Evolutionary conservation across 768 basidiomycete species (phyloP).

Genomic region (Russula sp.): DNA sequence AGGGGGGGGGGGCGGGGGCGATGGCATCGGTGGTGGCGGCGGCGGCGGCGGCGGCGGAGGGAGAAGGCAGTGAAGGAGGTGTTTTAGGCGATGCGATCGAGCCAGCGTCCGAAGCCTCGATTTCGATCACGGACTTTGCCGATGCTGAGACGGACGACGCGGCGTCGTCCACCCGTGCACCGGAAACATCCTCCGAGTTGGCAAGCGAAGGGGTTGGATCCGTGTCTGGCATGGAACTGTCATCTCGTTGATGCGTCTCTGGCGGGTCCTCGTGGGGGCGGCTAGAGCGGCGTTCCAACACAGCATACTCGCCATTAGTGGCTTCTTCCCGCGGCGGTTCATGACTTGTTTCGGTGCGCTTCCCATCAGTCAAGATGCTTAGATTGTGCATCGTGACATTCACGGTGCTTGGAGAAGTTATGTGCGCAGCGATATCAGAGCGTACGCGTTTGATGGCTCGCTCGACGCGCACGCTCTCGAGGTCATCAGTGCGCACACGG

Average conservation of each 20-base stretch:
- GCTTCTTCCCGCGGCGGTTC: conserved; percentile 3
- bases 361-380: conserved; percentile 10
- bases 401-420: conserved; percentile 30
- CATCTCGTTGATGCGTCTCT: conserved; percentile 16
- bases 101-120: conserved; percentile 12
- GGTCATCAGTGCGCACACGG: conserved; percentile 75
- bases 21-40: neutral
- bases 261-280: conserved; percentile 23
- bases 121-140: conserved; percentile 18
- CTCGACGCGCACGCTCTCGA: conserved; percentile 82
- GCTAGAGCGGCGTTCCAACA: conserved; percentile 2
- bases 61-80: neutral
- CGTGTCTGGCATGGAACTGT: conserved; percentile 7
- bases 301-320: neutral
- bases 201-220: conserved; percentile 16
- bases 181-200: conserved; percentile 5
- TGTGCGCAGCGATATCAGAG: conserved; percentile 75
- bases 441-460: conserved; percentile 82
- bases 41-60: neutral
- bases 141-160: conserved; percentile 25
- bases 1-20: neutral
- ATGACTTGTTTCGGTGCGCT: conserved; percentile 11
- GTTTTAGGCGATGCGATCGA: conserved; percentile 3
- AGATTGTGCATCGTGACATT: conserved; percentile 19
- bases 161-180: neutral